phyloP scores from a whole-genome alignment of 495 filamentous ascomycete species.

The Aspergillus campestris region DNA sequence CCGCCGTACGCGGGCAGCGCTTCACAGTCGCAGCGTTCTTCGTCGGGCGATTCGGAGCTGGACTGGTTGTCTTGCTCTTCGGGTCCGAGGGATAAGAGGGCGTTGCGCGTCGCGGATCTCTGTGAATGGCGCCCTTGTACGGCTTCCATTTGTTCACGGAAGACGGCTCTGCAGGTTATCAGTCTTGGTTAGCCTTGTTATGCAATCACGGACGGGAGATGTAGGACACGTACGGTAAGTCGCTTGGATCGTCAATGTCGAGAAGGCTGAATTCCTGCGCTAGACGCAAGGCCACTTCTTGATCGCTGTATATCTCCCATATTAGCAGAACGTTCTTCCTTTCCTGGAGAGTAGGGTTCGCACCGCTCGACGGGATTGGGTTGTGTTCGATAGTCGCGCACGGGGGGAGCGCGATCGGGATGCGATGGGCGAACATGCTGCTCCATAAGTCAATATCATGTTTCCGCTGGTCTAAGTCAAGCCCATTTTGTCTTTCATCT shows the following conservation, averaged over 20 bases:
- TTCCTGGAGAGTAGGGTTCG: too few species aligned
- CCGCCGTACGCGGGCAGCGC: background rate
- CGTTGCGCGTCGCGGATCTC: background rate
- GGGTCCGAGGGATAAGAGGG: background rate
- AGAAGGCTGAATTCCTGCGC: background rate
- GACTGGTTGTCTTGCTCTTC: background rate
- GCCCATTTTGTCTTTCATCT: background rate
- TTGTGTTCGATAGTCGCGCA: too few species aligned
- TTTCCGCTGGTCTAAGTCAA: background rate
- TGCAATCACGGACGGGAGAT: too few species aligned
- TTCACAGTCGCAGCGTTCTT: background rate
- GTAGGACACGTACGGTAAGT: background rate
- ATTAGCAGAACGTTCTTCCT: too few species aligned
- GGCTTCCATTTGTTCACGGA: too few species aligned
- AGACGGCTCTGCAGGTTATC: too few species aligned
- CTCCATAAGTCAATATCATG: background rate
- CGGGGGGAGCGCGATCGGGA: too few species aligned
- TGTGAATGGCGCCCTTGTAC: too few species aligned
- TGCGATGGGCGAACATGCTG: background rate
- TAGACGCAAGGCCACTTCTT: background rate
- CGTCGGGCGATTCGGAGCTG: background rate
- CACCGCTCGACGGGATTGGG: too few species aligned
- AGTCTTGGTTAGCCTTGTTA: too few species aligned
- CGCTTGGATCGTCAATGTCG: background rate
- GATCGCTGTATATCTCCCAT: background rate